Conservation (phyloP, 2,329 filamentous ascomycete species). For the Alternaria postmessia region DNA sequence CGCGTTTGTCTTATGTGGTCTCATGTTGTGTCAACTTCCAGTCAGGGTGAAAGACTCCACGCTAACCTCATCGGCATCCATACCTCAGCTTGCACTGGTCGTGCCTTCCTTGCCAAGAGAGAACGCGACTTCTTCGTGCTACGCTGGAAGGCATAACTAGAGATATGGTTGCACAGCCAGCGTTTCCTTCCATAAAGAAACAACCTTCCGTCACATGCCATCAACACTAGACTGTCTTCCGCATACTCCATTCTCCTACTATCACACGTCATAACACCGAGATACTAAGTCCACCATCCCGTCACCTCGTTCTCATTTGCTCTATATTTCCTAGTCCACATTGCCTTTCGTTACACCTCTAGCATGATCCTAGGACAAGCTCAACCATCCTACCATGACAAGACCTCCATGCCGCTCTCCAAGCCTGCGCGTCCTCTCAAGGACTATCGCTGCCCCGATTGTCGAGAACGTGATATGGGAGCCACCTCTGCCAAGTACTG, state of each 20-base stretch:
- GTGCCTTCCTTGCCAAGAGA: neutral
- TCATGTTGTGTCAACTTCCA: too few relatives aligned
- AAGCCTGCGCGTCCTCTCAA: conserved; percentile 11
- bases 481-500: conserved; percentile 5
- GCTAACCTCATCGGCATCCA: too few relatives aligned
- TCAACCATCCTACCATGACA: conserved; percentile 17
- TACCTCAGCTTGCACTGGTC: too few relatives aligned
- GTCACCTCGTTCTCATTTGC: conserved; percentile 15
- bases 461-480: conserved; percentile 10
- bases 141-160: neutral
- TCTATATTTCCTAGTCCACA: conserved; percentile 19
- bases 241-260: neutral
- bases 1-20: too few relatives aligned
- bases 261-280: neutral
- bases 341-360: conserved; percentile 11
- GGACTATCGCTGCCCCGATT: conserved; percentile 20
- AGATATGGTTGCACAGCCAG: too few relatives aligned
- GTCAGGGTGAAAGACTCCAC: too few relatives aligned
- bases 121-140: neutral
- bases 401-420: conserved; percentile 6
- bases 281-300: conserved; percentile 6
- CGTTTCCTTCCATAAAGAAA: neutral
- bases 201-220: neutral
- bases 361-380: conserved; percentile 28
- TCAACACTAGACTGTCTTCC: neutral